Evolutionary conservation across 1,139 yeast species (phyloP), one percentile per base, ranked within the genome.

Genomic region (Zygoascus hellenicus): DNA sequence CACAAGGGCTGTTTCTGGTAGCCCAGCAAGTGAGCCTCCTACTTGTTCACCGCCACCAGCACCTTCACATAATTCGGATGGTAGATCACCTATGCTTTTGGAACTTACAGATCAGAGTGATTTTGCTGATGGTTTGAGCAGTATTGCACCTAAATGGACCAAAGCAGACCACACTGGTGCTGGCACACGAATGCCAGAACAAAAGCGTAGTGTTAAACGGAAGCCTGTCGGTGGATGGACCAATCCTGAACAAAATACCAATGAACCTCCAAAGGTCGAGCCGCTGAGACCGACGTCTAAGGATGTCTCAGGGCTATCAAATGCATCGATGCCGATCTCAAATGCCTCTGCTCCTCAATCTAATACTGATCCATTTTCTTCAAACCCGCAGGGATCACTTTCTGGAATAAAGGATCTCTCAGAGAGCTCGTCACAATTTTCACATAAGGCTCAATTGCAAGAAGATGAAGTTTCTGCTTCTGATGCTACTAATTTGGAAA

Each of bases 111-210:
- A 40, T 3, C 43, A 40, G 37, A 40, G 43, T 19, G 43, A 40
- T 17, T 40, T 40, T 40, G 36, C 43, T 17, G n/a, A 22, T 5
- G 43, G 47, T 9, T 32, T 48, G 35, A 47, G 45, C 11, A 33
- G 44, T 17, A 43, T 49, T 31, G 51, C 51, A 2, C 51, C 51
- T 3, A 38, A 19, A 6, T 49, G 51, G 51, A 45, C 35, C 28
- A 37, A 38, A 6, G 41, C 29, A 16, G 46, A 40, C 19, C 34
- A 26, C 7, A 17, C 43, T 13, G 13, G 33, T 6, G 10, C 41
- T 22, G 22, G 39, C 17, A 30, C 13, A 7, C 19, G 46, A 35
- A 14, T 2, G 13, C 15, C 15, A 11, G 32, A 40, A 30, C 35
- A 35, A 10, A 40, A 40, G 16, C 31, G 15, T 3, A 17, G 32